Evolutionary conservation across 78 protist genomes (phyloP).

Genomic region (Chrysochromulina tobinii): DNA sequence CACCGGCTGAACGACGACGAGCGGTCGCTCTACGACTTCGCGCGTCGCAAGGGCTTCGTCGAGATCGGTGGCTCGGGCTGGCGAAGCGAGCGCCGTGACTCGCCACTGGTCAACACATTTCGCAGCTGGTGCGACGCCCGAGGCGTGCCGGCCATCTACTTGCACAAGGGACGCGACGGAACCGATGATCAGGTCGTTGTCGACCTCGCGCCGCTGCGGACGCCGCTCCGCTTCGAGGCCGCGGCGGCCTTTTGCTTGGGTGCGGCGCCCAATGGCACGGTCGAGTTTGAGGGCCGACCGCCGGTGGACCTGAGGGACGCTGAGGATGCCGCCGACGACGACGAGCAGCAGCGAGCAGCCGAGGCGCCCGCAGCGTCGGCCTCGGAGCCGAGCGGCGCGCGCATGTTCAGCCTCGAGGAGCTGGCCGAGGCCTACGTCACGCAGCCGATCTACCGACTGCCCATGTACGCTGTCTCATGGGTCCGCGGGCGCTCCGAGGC

Average conservation of each 20-base stretch:
- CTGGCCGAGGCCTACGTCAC: not conserved
- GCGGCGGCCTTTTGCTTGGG: not conserved
- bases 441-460: constrained; percentile 13
- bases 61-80: constrained; percentile 42
- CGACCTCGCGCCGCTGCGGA: constrained; percentile 37
- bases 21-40: constrained; percentile 24
- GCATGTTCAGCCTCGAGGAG: not conserved
- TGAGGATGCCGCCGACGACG: too few relatives aligned
- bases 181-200: constrained; percentile 6
- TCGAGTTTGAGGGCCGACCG: too few relatives aligned
- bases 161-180: constrained; percentile 2
- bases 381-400: not conserved
- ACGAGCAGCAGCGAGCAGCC: not conserved
- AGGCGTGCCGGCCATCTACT: constrained; percentile 4
- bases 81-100: constrained; percentile 24
- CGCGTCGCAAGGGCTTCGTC: constrained; percentile 12
- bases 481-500: constrained; percentile 2
- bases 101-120: constrained; percentile 39
- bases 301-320: too few relatives aligned
- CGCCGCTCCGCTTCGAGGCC: not conserved
- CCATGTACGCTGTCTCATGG: constrained; percentile 26
- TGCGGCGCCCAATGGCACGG: too few relatives aligned
- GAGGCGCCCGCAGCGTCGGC: not conserved
- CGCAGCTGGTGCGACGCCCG: constrained; percentile 41
- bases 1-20: constrained; percentile 36